Conservation (phyloP, 2,329 filamentous ascomycete species). For the Karstenula rhodostoma region DNA sequence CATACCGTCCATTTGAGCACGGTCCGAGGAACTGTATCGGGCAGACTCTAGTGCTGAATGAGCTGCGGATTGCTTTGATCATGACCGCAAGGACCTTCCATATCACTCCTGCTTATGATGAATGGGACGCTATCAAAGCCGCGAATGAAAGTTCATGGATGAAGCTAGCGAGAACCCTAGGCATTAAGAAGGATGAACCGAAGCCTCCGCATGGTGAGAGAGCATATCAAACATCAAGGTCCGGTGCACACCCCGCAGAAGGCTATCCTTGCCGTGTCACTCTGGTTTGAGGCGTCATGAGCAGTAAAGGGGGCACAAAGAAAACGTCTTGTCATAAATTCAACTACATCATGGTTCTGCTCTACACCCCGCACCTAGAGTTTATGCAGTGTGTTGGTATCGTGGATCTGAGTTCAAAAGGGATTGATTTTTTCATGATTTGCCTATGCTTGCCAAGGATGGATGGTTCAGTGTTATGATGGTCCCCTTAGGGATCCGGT, state of each 20-base stretch:
- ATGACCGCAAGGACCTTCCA: slow-evolving; percentile 32
- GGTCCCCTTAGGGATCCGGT: neutral
- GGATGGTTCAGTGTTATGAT: neutral
- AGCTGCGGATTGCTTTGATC: slow-evolving; percentile 42
- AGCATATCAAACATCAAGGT: slow-evolving; percentile 23
- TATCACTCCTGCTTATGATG: slow-evolving; percentile 29
- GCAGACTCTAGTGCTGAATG: slow-evolving; percentile 47
- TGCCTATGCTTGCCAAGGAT: neutral
- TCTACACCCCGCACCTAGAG: too few relatives aligned
- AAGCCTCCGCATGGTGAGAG: slow-evolving; percentile 18
- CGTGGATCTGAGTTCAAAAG: too few relatives aligned
- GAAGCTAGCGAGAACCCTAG: neutral
- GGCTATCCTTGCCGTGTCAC: slow-evolving; percentile 28
- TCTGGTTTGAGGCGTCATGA: slow-evolving; percentile 28
- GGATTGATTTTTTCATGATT: neutral
- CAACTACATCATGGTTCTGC: too few relatives aligned
- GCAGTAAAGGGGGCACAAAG: too few relatives aligned
- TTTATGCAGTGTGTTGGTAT: too few relatives aligned
- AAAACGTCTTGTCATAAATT: too few relatives aligned
- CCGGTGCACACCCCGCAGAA: slow-evolving; percentile 20
- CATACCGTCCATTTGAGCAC: slow-evolving; percentile 47
- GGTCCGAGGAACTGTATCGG: slow-evolving; percentile 50
- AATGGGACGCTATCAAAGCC: slow-evolving; percentile 19
- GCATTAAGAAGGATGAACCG: neutral
- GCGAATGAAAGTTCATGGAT: neutral